Base-by-base conservation (phyloP, 1,139 yeast genomes). In the Kurtzmaniella quercitrusa region DNA sequence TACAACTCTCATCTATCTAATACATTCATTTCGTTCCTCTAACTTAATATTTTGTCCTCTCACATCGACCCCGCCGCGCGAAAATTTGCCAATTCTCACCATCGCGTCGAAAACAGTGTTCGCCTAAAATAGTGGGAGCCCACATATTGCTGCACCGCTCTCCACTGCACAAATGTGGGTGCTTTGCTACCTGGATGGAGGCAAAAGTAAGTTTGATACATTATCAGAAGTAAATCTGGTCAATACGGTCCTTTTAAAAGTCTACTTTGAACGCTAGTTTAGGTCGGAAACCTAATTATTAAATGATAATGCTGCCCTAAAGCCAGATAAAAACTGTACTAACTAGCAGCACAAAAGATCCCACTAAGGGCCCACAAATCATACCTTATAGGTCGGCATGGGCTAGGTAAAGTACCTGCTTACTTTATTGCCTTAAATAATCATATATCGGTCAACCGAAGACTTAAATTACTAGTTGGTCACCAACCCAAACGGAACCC, bases 361-460 rank as follows among this genome's bases (percentile, higher is more conserved):
- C 22, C 16, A 5, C 21, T 41, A 8, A 26, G 12, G 8, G 21
- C 40, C 12, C 23, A 28, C 23, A 32, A 20, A 34, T 26, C 40
- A 9, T 41, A 41, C 18, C 40, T 30, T 30, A 16, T 41, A 16
- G 43, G 34, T 2, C 12, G 36, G n/a, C 17, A 14, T 32, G 39
- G 33, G 2, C 19, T 19, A 5, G 37, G 19, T 36, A 11, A 32
- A 26, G 12, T 20, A 15, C 35, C 37, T 7, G 17, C 23, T 17
- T 32, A 32, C n/a, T 41, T 41, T 21, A 41, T 41, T 16, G 39
- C 43, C 4, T 15, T 37, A n/a, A 36, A 41, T 33, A 28, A 36
- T 14, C n/a, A 6, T 9, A 5, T 26, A 12, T 5, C 30, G 5
- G 38, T 38, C 9, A 36, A 18, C 9, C 33, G 38, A 5, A 32